A percentile compares a stretch with the other conserved stretches of the same genome.
These are phyloP conservation scores for Clarkia xantiana DNA, from an alignment of 345 rosid species.

Conservation along the genomic window DNA sequence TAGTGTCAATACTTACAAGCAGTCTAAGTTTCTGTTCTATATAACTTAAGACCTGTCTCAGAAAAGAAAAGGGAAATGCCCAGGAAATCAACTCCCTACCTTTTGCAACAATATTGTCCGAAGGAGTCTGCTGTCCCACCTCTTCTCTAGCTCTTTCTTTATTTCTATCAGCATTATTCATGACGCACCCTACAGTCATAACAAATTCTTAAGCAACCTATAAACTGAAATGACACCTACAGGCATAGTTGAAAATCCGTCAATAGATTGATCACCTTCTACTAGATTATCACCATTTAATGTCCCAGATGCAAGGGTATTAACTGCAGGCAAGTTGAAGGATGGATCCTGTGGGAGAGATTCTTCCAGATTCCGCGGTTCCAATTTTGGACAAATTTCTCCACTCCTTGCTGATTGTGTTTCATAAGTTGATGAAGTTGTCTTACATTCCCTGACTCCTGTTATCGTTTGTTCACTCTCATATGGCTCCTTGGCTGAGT, in stretches of 20 bases:
- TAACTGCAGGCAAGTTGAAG: slow-evolving; percentile 15
- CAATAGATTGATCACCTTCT: neutral
- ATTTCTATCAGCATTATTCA: too few relatives aligned
- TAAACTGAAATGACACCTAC: too few relatives aligned
- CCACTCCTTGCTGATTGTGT: slow-evolving; percentile 17
- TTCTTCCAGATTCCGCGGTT: slow-evolving; percentile 20
- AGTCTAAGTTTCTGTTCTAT: too few relatives aligned
- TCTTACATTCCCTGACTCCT: slow-evolving; percentile 19
- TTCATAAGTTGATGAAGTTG: slow-evolving; percentile 14
- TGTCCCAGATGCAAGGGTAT: slow-evolving; percentile 18
- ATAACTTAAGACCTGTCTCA: too few relatives aligned
- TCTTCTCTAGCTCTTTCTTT: too few relatives aligned
- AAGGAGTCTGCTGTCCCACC: too few relatives aligned
- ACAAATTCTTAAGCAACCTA: too few relatives aligned
- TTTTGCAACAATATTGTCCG: too few relatives aligned
- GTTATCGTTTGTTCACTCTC: slow-evolving; percentile 19
- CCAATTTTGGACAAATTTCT: slow-evolving; percentile 19
- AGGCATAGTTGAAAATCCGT: neutral
- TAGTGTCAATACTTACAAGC: too few relatives aligned
- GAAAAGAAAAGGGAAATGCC: too few relatives aligned
- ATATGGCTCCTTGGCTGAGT: slow-evolving; percentile 28
- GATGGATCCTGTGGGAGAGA: slow-evolving; percentile 32
- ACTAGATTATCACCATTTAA: slow-evolving; percentile 9
- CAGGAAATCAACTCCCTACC: too few relatives aligned
- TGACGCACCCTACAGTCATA: too few relatives aligned